Evolutionary conservation across 495 filamentous ascomycete genomes (phyloP).

Genomic region (Hypoxylon lenormandii): DNA sequence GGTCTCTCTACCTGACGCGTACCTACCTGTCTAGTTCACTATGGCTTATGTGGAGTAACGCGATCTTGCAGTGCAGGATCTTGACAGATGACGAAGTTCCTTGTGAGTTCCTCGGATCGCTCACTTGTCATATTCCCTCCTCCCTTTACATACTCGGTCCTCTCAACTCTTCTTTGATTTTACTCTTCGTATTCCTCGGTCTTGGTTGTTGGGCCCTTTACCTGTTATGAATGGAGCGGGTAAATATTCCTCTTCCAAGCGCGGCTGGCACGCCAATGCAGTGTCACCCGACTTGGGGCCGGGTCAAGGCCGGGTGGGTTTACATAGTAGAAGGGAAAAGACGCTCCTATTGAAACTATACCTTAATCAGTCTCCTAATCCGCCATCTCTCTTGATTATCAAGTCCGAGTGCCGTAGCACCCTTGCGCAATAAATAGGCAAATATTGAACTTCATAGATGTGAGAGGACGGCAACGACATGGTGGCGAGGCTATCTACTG

Average conservation of each 20-base stretch:
- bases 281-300: slow-evolving; percentile 37
- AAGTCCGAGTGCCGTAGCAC: slow-evolving; percentile 1
- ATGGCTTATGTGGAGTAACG: slow-evolving; percentile 51
- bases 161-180: not conserved
- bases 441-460: slow-evolving; percentile 7
- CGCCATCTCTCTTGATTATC: slow-evolving; percentile 5
- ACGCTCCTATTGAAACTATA: slow-evolving; percentile 4
- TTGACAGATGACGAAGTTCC: slow-evolving; percentile 38
- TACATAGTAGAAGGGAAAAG: slow-evolving; percentile 21
- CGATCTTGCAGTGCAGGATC: slow-evolving; percentile 53
- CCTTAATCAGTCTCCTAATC: slow-evolving; percentile 8
- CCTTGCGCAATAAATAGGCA: not conserved
- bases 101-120: slow-evolving; percentile 36
- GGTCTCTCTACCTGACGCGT: slow-evolving; percentile 3
- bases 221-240: slow-evolving; percentile 15
- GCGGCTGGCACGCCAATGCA: slow-evolving; percentile 28
- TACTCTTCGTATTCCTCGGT: slow-evolving; percentile 2
- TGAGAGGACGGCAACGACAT: not conserved
- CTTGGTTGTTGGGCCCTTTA: too few species aligned
- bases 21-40: slow-evolving; percentile 7
- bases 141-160: slow-evolving; percentile 12
- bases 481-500: slow-evolving; percentile 4
- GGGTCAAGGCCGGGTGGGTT: slow-evolving; percentile 7
- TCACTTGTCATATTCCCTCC: slow-evolving; percentile 40
- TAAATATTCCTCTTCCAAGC: slow-evolving; percentile 14